Evolutionary conservation across 176 grass and related monocot genomes (phyloP), one percentile per base, ranked within the genome.

Genomic region (Triticum turgidum): DNA sequence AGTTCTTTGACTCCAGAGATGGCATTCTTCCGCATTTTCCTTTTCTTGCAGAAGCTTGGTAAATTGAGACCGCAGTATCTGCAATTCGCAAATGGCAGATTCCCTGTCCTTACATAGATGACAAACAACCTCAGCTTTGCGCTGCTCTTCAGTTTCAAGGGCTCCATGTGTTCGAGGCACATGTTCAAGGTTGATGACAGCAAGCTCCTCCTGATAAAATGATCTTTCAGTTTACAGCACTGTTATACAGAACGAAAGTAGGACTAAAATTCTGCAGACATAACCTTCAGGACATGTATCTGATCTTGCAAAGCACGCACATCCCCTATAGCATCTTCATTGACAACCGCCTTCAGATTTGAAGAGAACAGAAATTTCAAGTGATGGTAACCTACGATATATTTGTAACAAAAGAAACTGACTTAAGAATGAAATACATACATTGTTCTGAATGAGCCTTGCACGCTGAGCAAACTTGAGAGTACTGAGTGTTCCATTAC

Each of bases 361-460:
- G 56, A 76, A 65, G 32, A 8, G 32, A 73, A 39, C 41, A 49
- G 30, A 87, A 88, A 78, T 76, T 66, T 80, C 29, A 73, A 87
- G 32, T 47, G 9, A 72, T 73, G 25, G 49, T 18, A 78, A 75
- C 22, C 5, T 42, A 67, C 66, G 49, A 67, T 77, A 61, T 33
- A 62, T 62, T 25, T 11, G 64, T 21, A 83, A 84, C 25, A 24
- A 61, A 34, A 20, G 85, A 80, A 83, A 67, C 1, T 65, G 17
- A 35, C 21, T 59, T 24, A 72, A 65, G 42, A 73, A 61, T 58
- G 17, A 86, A 82, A 91, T 79, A 84, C 76, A 88, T 91, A 98
- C 96, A 89, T 96, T 98, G 87, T 98, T 98, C 83, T 98, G 93
- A 85, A 98, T 96, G 79, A 94, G 88, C 85, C 93, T 94, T 77